Base-by-base conservation (phyloP, 257 asterid genomes). In the Mitragyna speciosa region DNA sequence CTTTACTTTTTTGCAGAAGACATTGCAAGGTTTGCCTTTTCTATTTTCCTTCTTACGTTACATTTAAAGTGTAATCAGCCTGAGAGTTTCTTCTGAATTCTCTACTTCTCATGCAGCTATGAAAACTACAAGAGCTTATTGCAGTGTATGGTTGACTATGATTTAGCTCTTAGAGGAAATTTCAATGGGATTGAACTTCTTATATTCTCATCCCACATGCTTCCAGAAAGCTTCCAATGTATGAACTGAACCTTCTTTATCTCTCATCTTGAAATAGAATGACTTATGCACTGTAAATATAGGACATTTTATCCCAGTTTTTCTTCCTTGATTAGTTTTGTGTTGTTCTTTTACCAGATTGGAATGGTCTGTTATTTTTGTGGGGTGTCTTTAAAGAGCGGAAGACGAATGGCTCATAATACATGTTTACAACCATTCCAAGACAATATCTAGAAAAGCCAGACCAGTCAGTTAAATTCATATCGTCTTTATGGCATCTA, bases 1-100 rank as follows among this genome's bases (percentile, higher is more conserved):
- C 84, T 81, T 70, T 81, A 81, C 68, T 69, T 81, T 69, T 81
- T 81, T 39, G 81, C 84, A 2, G 68, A 76, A 70, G 84, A 81
- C 20, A 20, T 45, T 45, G 52, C 19, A 7, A 81, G 84, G 84
- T 81, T 52, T n/a, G 66, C 31, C 63, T 31, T 74, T 51, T 72
- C 48, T 41, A 10, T 59, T 74, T 51, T 66, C 70, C 47, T 33
- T 70, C 39, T 56, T 0, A 22, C 12, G n/a, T 36, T 12, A 19
- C 7, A 30, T 12, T 47, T 30, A 19, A 19, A 36, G 12, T 12
- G 2, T 12, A 17, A 28, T 59, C 76, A 19, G 41, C 4, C 30
- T 31, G 31, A 7, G 83, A n/a, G 52, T 52, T 76, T 68, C 24
- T 47, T 1, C 77, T 69, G 28, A 41, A 45, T 30, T 39, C 24